phyloP scores from a whole-genome alignment of 345 rosid species.

The Carallia brachiata region DNA sequence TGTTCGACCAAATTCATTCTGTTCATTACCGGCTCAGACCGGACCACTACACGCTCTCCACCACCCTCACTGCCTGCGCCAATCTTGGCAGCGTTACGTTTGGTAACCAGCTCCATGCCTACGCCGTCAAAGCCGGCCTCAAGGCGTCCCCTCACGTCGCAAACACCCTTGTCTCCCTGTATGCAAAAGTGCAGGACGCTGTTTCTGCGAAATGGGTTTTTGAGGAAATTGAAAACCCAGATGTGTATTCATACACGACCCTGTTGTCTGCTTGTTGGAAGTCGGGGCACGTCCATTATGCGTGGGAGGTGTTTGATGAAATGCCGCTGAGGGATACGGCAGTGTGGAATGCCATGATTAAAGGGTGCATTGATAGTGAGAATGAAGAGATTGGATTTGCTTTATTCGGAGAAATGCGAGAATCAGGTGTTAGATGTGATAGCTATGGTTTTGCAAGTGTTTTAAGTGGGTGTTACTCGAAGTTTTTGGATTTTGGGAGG shows the following conservation, averaged over 20 bases:
- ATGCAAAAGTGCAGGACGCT: constrained; percentile 39
- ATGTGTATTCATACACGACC: constrained; percentile 71
- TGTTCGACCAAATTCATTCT: constrained; percentile 44
- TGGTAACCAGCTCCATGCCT: constrained; percentile 57
- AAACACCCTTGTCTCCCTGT: constrained; percentile 64
- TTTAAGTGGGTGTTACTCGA: constrained; percentile 50
- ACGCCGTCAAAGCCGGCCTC: constrained; percentile 52
- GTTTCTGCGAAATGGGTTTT: constrained; percentile 45
- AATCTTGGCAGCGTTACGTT: constrained; percentile 36
- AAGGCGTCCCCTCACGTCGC: constrained; percentile 43
- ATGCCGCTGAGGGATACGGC: constrained; percentile 47
- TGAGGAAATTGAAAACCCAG: constrained; percentile 50
- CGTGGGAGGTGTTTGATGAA: constrained; percentile 54
- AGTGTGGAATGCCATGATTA: constrained; percentile 74
- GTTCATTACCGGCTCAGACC: constrained; percentile 39
- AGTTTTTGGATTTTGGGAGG: constrained; percentile 45
- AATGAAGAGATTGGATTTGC: constrained; percentile 40
- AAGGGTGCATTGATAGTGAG: constrained; percentile 59
- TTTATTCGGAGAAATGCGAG: constrained; percentile 57
- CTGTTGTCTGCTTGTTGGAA: constrained; percentile 45
- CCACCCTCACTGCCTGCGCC: constrained; percentile 55
- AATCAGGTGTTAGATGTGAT: constrained; percentile 51
- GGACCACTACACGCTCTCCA: constrained; percentile 63
- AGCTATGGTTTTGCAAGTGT: constrained; percentile 65
- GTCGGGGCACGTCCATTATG: constrained; percentile 46